Evolutionary conservation across 108 stramenopile species (phyloP).

Genomic region (Cyclostephanos tholiformis): DNA sequence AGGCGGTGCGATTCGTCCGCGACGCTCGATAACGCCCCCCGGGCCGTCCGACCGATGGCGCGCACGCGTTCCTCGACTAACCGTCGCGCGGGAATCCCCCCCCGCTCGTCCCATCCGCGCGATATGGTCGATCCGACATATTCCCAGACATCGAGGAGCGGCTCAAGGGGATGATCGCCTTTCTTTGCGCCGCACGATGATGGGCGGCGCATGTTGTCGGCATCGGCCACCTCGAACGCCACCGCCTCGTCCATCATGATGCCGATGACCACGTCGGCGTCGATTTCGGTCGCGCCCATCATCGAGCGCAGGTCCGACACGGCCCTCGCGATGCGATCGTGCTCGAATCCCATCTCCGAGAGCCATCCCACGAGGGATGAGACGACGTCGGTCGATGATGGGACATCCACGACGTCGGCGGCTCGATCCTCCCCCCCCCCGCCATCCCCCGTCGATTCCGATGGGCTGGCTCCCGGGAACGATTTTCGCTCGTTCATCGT

Average conservation of each 20-base stretch:
- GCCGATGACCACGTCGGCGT: slow-evolving; percentile 6
- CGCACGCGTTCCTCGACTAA: slow-evolving; percentile 14
- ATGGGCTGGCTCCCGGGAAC: not conserved
- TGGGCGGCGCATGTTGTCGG: not conserved
- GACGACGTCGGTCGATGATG: not conserved
- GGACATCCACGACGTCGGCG: not conserved
- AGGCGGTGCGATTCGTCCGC: slow-evolving; percentile 30
- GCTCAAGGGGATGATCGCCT: slow-evolving; percentile 1
- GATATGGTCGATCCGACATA: slow-evolving; percentile 23
- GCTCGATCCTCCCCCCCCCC: not conserved
- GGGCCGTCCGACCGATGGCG: slow-evolving; percentile 18
- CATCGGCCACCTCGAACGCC: not conserved
- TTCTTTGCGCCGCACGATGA: not conserved
- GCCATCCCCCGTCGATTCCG: not conserved
- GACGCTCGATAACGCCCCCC: slow-evolving; percentile 24
- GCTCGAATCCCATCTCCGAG: slow-evolving; percentile 19
- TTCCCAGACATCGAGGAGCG: slow-evolving; percentile 20
- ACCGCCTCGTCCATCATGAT: not conserved
- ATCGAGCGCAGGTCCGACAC: slow-evolving; percentile 8
- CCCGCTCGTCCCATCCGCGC: slow-evolving; percentile 24
- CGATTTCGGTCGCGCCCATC: not conserved
- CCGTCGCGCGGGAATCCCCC: slow-evolving; percentile 9
- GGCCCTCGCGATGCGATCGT: slow-evolving; percentile 3
- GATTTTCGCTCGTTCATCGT: slow-evolving; percentile 6
- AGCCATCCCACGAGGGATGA: not conserved